These are phyloP conservation scores for Xerocomus brunneocitrinus DNA, from an alignment of 768 basidiomycete species.

Conservation along the genomic window DNA sequence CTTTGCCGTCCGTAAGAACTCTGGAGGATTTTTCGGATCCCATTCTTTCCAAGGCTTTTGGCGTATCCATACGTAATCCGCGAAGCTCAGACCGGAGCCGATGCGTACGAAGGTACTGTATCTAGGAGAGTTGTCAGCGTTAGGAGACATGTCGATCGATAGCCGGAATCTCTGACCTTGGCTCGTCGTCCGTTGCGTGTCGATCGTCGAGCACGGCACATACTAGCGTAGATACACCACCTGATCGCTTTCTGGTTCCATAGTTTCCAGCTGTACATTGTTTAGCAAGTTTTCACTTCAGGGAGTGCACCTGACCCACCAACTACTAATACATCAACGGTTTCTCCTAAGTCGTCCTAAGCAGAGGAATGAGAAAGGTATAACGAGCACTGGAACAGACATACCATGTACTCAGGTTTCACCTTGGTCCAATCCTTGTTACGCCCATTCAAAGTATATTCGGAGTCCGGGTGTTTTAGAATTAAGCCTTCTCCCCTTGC, in stretches of 20 bases:
- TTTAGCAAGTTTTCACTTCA: background rate
- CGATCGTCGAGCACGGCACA: conserved; percentile 86
- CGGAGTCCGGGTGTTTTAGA: conserved; percentile 76
- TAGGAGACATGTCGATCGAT: background rate
- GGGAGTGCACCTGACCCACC: conserved; percentile 41
- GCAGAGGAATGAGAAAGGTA: background rate
- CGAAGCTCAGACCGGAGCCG: conserved; percentile 82
- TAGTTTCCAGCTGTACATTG: conserved; percentile 70
- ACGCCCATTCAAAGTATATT: conserved; percentile 83
- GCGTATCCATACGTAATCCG: conserved; percentile 83
- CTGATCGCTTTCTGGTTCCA: conserved; percentile 80
- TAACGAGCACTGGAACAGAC: conserved; percentile 3
- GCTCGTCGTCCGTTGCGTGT: conserved; percentile 47
- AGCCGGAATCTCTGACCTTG: conserved; percentile 43
- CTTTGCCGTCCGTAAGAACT: conserved; percentile 60
- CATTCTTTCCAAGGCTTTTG: conserved; percentile 79
- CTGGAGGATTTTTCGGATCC: conserved; percentile 69
- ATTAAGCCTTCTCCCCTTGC: conserved; percentile 89
- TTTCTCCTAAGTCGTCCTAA: conserved; percentile 89
- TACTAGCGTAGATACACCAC: conserved; percentile 84
- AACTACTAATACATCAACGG: conserved; percentile 86
- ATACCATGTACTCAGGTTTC: conserved; percentile 84
- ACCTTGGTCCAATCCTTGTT: conserved; percentile 95
- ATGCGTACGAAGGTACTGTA: conserved; percentile 87
- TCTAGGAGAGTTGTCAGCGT: conserved; percentile 35